Conservation (phyloP, 2,329 filamentous ascomycete genomes). For the Coccinonectria pachysandricola region DNA sequence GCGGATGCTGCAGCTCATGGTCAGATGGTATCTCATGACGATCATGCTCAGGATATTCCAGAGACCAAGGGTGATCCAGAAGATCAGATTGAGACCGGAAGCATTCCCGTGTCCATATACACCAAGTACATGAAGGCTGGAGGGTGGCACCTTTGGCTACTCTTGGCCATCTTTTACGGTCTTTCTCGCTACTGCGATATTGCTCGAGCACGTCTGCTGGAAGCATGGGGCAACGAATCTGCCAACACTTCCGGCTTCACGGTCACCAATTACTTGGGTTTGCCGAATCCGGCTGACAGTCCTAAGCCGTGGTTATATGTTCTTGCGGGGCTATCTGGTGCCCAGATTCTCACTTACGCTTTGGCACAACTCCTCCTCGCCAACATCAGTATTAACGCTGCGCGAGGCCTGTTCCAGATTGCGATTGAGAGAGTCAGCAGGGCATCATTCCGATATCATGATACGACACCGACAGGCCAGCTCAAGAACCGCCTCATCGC, state of each 20-base stretch:
- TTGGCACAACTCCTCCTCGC: constrained; percentile 58
- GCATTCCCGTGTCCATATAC: constrained; percentile 67
- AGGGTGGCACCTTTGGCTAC: constrained; percentile 60
- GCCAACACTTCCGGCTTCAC: constrained; percentile 10
- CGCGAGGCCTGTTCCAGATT: constrained; percentile 61
- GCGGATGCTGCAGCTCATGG: constrained; percentile 8
- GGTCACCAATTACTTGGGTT: constrained; percentile 17
- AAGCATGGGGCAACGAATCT: constrained; percentile 67
- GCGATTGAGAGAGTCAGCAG: constrained; percentile 65
- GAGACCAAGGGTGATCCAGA: constrained; percentile 21
- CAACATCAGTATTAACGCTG: constrained; percentile 69
- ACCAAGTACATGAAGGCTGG: constrained; percentile 81
- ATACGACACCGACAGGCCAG: constrained; percentile 77
- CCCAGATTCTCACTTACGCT: constrained; percentile 49
- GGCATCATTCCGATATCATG: constrained; percentile 83
- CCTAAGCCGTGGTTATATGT: constrained; percentile 65
- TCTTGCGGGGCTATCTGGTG: constrained; percentile 56
- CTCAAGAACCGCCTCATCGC: constrained; percentile 89
- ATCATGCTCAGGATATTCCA: constrained; percentile 15
- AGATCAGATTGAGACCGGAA: constrained; percentile 42
- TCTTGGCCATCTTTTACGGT: constrained; percentile 52
- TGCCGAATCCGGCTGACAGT: constrained; percentile 55
- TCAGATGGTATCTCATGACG: constrained; percentile 21
- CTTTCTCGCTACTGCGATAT: constrained; percentile 56
- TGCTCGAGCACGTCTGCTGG: constrained; percentile 68